Evolutionary conservation across 2,329 filamentous ascomycete species (phyloP), one percentile per base, ranked within the genome.

Genomic region (Madurella mycetomatis): DNA sequence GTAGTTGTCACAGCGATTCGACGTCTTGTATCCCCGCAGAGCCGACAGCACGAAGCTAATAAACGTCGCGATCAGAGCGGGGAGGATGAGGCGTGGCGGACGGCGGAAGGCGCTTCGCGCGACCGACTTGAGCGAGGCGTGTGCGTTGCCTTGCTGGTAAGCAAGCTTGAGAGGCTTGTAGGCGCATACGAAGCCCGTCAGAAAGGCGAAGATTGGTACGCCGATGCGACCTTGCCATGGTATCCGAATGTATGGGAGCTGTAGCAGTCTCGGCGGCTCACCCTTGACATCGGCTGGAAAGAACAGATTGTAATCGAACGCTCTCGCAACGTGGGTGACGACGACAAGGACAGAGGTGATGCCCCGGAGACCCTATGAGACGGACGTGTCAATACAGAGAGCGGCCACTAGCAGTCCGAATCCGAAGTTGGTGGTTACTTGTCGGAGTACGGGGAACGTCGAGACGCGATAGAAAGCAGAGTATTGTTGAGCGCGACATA

Each of bases 141-240:
- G 60, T 30, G 66, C 59, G 59, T 80, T 74, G 41, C 74, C 73
- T 9, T 73, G 70, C 34, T 76, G 74, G 17, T 66, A 66, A 34
- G 75, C 73, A 43, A 76, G 73, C 63, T 76, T 77, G 13, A 81
- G 66, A 1, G 78, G 78, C 63, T 81, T 81, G 54, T 81, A 69
- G 30, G 77, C 77, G 64, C 77, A 80, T 18, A 81, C 78, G 58
- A 80, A 81, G 54, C 78, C 78, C 1, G 78, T 81, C 50, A 81
- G 67, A 59, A 81, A 79, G 48, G 77, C 76, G 60, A 81, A 81
- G 64, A 80, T 79, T 55, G 77, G 78, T 34, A 81, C 78, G 42
- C 77, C 78, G 31, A 80, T 73, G 18, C 77, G 73, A 43, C 78
- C 78, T 63, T 81, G 77, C 69, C 72, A 77, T 31, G 76, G 76